These are phyloP conservation scores for Leccinum subgranulosum DNA, from an alignment of 768 basidiomycete genomes.

Conservation along the genomic window DNA sequence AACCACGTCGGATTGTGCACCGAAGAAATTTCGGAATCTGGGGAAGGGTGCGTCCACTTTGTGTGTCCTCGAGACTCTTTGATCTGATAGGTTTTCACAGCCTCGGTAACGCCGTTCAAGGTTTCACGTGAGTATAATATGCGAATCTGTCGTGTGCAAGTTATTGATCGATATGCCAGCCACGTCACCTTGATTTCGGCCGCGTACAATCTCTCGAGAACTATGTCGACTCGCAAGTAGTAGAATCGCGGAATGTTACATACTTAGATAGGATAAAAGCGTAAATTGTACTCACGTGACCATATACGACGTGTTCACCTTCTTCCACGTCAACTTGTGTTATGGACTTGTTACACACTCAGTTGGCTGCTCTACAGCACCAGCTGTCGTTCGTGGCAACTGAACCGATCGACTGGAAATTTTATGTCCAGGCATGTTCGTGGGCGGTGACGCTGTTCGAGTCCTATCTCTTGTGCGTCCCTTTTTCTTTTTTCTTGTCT, in stretches of 20 bases:
- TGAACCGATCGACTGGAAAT: slow-evolving; percentile 76
- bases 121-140: slow-evolving; percentile 67
- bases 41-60: slow-evolving; percentile 64
- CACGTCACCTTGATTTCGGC: slow-evolving; percentile 85
- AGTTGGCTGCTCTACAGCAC: slow-evolving; percentile 54
- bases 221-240: slow-evolving; percentile 29
- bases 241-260: no score
- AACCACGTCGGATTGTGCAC: slow-evolving; percentile 88
- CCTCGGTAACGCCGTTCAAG: slow-evolving; percentile 85
- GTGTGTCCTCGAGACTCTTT: background rate
- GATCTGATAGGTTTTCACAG: slow-evolving; percentile 34
- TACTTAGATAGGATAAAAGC: no score
- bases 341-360: slow-evolving; percentile 57
- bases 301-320: slow-evolving; percentile 8
- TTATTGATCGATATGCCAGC: slow-evolving; percentile 32
- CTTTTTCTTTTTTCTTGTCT: background rate
- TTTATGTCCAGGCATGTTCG: slow-evolving; percentile 74
- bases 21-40: slow-evolving; percentile 82
- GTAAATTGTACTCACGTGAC: slow-evolving; percentile 11
- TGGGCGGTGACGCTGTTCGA: slow-evolving; percentile 84
- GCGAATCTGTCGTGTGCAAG: background rate
- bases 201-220: slow-evolving; percentile 79
- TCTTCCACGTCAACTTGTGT: background rate
- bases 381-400: slow-evolving; percentile 69
- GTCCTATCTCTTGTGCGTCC: slow-evolving; percentile 76